phyloP scores from a whole-genome alignment of 2,329 filamentous ascomycete species.

The Sclerotinia subarctica region DNA sequence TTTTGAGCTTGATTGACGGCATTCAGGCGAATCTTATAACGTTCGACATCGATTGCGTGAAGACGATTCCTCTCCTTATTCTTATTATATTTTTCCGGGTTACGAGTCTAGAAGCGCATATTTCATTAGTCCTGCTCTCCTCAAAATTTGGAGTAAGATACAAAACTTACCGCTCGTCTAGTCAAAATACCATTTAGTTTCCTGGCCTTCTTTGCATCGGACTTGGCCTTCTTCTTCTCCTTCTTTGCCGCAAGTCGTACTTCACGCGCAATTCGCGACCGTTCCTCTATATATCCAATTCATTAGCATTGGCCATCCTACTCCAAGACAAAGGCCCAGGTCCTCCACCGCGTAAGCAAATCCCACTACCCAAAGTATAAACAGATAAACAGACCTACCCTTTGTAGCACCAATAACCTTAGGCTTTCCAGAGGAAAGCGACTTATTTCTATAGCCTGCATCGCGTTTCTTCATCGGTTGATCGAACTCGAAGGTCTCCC shows the following conservation, averaged over 20 bases:
- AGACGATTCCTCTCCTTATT: conserved; percentile 39
- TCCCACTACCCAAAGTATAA: not conserved
- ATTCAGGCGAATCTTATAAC: conserved; percentile 35
- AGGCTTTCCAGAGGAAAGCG: not conserved
- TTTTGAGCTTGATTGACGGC: conserved; percentile 37
- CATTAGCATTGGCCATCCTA: not conserved
- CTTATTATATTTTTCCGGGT: conserved; percentile 39
- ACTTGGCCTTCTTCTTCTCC: conserved; percentile 34
- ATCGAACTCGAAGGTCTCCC: conserved; percentile 9
- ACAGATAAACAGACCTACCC: conserved; percentile 17
- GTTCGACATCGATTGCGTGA: conserved; percentile 37
- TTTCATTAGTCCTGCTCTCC: not conserved
- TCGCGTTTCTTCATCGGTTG: conserved; percentile 7
- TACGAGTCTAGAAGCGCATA: conserved; percentile 32
- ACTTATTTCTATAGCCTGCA: conserved; percentile 11
- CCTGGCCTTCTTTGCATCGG: conserved; percentile 32
- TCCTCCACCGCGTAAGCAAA: not conserved
- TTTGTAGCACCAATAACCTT: conserved; percentile 21
- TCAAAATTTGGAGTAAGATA: not conserved
- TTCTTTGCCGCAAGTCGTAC: conserved; percentile 29
- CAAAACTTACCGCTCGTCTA: conserved; percentile 26
- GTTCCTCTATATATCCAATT: conserved; percentile 27
- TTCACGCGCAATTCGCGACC: conserved; percentile 29
- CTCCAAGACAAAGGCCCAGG: not conserved
- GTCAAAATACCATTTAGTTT: conserved; percentile 33